A percentile compares a stretch with the other conserved stretches of the same genome.
phyloP scores from a whole-genome alignment of 2,329 filamentous ascomycete species.

The Beauveria sp. region DNA sequence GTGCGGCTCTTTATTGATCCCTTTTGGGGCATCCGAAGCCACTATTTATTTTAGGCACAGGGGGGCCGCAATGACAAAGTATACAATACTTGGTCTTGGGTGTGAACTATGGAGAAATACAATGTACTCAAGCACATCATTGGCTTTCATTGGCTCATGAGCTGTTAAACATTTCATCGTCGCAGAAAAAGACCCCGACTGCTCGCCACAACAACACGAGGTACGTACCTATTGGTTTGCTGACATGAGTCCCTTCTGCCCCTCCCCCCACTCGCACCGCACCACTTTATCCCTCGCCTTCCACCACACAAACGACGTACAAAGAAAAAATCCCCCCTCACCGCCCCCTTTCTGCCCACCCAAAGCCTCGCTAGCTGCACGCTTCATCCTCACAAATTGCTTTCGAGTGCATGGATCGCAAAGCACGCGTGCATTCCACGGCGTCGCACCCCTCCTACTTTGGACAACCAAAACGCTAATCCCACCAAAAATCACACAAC shows the following conservation, averaged over 20 bases:
- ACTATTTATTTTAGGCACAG: no score
- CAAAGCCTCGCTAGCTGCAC: background rate
- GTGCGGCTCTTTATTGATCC: conserved; percentile 11
- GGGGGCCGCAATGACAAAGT: no score
- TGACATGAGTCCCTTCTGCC: background rate
- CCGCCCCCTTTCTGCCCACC: conserved; percentile 9
- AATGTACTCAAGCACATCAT: background rate
- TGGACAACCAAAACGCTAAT: conserved; percentile 3
- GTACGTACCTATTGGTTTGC: background rate
- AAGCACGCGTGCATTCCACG: background rate
- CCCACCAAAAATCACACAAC: background rate
- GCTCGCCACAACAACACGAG: background rate
- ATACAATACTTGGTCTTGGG: no score
- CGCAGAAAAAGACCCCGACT: background rate
- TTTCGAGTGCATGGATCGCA: conserved; percentile 1
- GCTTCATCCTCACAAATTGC: background rate
- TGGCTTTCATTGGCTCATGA: background rate
- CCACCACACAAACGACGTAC: background rate
- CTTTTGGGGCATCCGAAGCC: background rate
- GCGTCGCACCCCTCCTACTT: background rate
- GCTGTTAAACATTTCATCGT: background rate
- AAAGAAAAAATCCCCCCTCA: conserved; percentile 4
- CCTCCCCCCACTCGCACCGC: conserved; percentile 1
- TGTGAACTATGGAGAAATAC: no score
- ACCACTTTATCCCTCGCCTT: background rate